Conservation (phyloP, 257 asterid genomes). For the Solanum piurae region DNA sequence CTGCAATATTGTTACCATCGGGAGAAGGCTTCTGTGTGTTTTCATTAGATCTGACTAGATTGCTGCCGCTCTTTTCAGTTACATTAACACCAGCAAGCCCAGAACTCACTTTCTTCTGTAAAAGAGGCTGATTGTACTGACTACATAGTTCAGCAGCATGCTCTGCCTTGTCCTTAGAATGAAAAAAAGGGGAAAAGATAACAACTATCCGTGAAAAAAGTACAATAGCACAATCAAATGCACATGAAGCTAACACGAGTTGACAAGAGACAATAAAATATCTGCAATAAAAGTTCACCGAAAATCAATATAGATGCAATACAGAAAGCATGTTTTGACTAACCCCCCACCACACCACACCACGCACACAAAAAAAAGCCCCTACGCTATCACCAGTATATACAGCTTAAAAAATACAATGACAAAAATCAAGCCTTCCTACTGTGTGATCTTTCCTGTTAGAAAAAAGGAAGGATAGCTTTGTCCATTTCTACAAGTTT, state of each 20-base stretch:
- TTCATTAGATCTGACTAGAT: slow-evolving; percentile 7
- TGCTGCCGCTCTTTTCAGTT: not conserved
- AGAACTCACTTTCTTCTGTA: not conserved
- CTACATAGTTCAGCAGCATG: slow-evolving; percentile 1
- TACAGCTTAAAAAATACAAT: not conserved
- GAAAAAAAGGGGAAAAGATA: not conserved
- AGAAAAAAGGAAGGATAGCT: not conserved
- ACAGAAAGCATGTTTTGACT: not conserved
- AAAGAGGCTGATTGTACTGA: not conserved
- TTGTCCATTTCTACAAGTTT: not conserved
- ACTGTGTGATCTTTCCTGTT: not conserved
- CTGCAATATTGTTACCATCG: slow-evolving; percentile 4
- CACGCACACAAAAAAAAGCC: too few relatives aligned
- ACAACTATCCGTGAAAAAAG: not conserved
- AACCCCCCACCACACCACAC: not conserved
- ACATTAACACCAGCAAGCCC: slow-evolving; percentile 6
- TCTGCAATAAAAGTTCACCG: not conserved
- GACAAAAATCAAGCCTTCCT: not conserved
- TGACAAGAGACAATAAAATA: not conserved
- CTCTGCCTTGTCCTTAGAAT: slow-evolving; percentile 4
- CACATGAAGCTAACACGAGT: not conserved
- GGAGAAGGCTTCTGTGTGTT: not conserved
- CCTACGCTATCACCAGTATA: not conserved
- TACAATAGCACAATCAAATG: not conserved
- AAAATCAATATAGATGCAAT: not conserved